These are phyloP conservation scores for Geopyxis carbonaria DNA, from an alignment of 495 filamentous ascomycete genomes.

Conservation along the genomic window DNA sequence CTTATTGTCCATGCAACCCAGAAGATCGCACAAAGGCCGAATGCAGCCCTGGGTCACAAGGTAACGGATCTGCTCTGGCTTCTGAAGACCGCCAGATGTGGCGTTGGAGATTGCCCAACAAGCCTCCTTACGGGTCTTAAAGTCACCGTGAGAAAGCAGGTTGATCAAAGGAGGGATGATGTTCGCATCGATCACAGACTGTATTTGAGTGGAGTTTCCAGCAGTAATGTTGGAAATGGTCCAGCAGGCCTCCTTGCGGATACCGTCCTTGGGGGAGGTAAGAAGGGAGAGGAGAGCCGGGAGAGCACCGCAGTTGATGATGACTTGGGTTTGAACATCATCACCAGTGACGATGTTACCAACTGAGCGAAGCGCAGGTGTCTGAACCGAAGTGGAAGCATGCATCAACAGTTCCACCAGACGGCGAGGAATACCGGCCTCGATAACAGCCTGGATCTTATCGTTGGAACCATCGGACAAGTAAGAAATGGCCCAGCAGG, in stretches of 20 bases:
- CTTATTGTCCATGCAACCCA: slow-evolving; percentile 97
- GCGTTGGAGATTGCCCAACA: slow-evolving; percentile 99
- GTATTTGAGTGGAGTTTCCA: slow-evolving; percentile 94
- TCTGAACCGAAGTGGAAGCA: slow-evolving; percentile 97
- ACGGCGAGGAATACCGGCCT: slow-evolving; percentile 91
- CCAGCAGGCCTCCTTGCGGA: slow-evolving; percentile 99
- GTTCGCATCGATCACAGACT: slow-evolving; percentile 88
- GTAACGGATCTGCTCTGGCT: slow-evolving; percentile 95
- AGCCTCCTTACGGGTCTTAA: slow-evolving; percentile 99
- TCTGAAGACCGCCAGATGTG: slow-evolving; percentile 91
- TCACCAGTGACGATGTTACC: slow-evolving; percentile 99
- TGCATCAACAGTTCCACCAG: slow-evolving; percentile 97
- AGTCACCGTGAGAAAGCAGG: slow-evolving; percentile 84
- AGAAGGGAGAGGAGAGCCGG: slow-evolving; percentile 82
- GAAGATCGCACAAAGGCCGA: slow-evolving; percentile 89
- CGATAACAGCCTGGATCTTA: slow-evolving; percentile 98
- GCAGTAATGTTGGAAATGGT: slow-evolving; percentile 99
- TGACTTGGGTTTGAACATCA: slow-evolving; percentile 96
- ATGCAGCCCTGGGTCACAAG: slow-evolving; percentile 87
- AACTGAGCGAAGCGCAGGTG: slow-evolving; percentile 88
- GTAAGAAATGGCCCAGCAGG: slow-evolving; percentile 99
- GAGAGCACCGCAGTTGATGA: slow-evolving; percentile 94
- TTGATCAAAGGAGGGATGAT: slow-evolving; percentile 95
- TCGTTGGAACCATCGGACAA: slow-evolving; percentile 98
- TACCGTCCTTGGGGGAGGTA: slow-evolving; percentile 93